Base-by-base conservation (phyloP, 2,329 filamentous ascomycete genomes). In the Bretziella fagacearum region DNA sequence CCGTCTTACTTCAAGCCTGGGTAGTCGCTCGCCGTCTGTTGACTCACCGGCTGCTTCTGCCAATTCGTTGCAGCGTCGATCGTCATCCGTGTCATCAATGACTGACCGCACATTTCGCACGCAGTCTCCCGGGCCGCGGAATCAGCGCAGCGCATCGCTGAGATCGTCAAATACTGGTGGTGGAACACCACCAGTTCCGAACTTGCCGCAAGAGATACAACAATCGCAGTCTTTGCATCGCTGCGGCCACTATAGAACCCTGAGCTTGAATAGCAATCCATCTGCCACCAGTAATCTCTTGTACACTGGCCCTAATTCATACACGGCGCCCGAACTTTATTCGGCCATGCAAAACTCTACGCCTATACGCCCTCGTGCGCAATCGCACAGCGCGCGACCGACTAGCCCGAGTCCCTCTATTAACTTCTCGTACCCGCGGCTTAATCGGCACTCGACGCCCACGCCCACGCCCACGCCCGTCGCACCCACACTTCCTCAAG, bases 71-170 rank as follows among this genome's bases (percentile, higher is more conserved):
- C 39, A 6, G 17, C 44, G 32, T 30, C 44, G 33, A 60, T 63
- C 54, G 54, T 6, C 69, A 47, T 93, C 87, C 62, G 73, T 73
- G 23, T 73, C 77, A 18, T 94, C 86, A 43, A 93, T 96, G 87
- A 80, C 76, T 25, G 83, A 89, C 59, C 76, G 89, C 49, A 87
- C 85, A 1, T 94, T 95, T 61, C 77, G 87, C 54, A 81, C 81
- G 10, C 77, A 79, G 3, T 93, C 79, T 3, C 84, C 71, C 58
- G 61, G 50, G 62, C 59, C 53, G 60, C 58, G n/a, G 27, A 10
- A 30, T 30, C 27, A 30, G 4, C 27, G 27, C 27, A 30, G 27
- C 27, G 10, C 27, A n/a, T 30, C 27, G 10, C 10, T 2, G 10
- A 30, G 5, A 30, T 30, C 27, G 10, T 30, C 27, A 3, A 30